A percentile compares a stretch with the other conserved stretches of the same genome.
phyloP scores from a whole-genome alignment of 768 basidiomycete species.

The Termitomyces sp. region DNA sequence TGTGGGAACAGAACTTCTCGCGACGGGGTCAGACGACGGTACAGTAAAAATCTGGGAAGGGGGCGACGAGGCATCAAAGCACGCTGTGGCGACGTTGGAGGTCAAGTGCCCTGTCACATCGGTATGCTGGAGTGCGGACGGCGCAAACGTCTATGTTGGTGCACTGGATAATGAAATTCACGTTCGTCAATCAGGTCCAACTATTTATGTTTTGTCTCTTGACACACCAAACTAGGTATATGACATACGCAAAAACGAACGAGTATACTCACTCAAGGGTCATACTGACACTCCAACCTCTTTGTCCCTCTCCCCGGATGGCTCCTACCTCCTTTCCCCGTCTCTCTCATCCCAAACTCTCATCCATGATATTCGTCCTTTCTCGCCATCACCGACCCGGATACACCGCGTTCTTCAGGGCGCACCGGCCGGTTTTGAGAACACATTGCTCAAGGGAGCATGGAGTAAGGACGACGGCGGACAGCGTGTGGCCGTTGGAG shows the following conservation, averaged over 20 bases:
- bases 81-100: slow-evolving; percentile 75
- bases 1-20: slow-evolving; percentile 78
- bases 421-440: slow-evolving; percentile 93
- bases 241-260: slow-evolving; percentile 80
- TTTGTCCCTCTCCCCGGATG: slow-evolving; percentile 86
- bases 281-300: slow-evolving; percentile 94
- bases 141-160: slow-evolving; percentile 83
- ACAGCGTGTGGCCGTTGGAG: slow-evolving; percentile 78
- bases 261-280: slow-evolving; percentile 76
- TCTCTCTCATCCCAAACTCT: slow-evolving; percentile 86
- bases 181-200: slow-evolving; percentile 41
- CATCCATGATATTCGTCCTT: slow-evolving; percentile 92
- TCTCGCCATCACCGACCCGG: slow-evolving; percentile 79
- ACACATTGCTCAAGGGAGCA: slow-evolving; percentile 71
- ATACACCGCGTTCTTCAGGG: slow-evolving; percentile 78
- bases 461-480: slow-evolving; percentile 90
- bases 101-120: slow-evolving; percentile 88
- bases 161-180: slow-evolving; percentile 96
- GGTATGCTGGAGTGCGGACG: slow-evolving; percentile 91
- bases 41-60: slow-evolving; percentile 92
- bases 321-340: slow-evolving; percentile 82
- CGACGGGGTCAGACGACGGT: slow-evolving; percentile 89
- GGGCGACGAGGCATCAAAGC: slow-evolving; percentile 66
- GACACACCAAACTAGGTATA: slow-evolving; percentile 53
- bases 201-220: background rate